phyloP scores from a whole-genome alignment of 768 basidiomycete genomes.

The Amanita molliuscula region DNA sequence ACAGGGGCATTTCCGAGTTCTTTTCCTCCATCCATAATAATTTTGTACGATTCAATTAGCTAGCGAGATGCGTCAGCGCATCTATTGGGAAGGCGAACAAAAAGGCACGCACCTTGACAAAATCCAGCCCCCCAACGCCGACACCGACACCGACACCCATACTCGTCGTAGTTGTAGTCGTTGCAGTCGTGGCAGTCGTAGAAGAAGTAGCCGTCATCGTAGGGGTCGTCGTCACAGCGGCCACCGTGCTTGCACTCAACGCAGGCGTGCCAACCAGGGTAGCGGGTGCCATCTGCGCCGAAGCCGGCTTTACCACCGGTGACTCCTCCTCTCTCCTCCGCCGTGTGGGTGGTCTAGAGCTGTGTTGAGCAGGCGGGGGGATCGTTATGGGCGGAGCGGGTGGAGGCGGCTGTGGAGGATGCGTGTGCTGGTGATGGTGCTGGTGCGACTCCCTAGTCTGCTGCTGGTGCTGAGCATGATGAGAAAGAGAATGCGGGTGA shows the following conservation, averaged over 20 bases:
- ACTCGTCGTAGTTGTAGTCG: slow-evolving; percentile 6
- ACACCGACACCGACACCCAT: slow-evolving; percentile 1
- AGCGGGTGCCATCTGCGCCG: background rate
- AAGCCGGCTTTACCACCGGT: background rate
- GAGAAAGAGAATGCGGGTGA: slow-evolving; percentile 9
- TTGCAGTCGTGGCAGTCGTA: background rate
- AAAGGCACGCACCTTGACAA: slow-evolving; percentile 16
- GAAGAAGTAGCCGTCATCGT: background rate
- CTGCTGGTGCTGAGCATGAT: slow-evolving; percentile 17
- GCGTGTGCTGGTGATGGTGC: slow-evolving; percentile 16
- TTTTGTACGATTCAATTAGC: slow-evolving; percentile 15
- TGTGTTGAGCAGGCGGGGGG: slow-evolving; percentile 4
- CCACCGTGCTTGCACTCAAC: background rate
- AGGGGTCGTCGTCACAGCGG: background rate
- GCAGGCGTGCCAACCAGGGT: background rate
- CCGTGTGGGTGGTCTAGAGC: background rate
- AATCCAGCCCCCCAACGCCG: slow-evolving; percentile 15
- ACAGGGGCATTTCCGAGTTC: slow-evolving; percentile 5
- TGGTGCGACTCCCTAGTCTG: slow-evolving; percentile 9
- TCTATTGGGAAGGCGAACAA: slow-evolving; percentile 1
- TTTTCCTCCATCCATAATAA: slow-evolving; percentile 20
- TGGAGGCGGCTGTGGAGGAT: slow-evolving; percentile 14
- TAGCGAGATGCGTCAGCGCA: slow-evolving; percentile 7
- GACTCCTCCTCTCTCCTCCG: slow-evolving; percentile 1
- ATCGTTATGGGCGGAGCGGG: slow-evolving; percentile 9